Evolutionary conservation across 305 asterid genomes (phyloP).

Genomic region (Nicotiana rustica): DNA sequence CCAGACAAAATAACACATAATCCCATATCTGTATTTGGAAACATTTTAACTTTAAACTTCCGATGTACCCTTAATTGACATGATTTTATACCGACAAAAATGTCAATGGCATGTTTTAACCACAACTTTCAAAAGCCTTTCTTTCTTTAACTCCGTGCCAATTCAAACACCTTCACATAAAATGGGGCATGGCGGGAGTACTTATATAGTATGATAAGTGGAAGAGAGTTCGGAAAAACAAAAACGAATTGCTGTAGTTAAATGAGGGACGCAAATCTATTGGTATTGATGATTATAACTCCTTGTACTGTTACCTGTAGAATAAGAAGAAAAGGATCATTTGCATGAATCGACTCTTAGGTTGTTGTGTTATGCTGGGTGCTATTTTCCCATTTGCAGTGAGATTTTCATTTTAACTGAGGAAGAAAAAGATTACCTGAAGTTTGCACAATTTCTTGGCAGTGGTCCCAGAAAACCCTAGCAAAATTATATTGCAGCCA

Average conservation of each 20-base stretch:
- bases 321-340: background rate
- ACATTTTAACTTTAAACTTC: too few species aligned
- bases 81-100: too few species aligned
- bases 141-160: too few species aligned
- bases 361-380: background rate
- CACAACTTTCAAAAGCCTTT: too few species aligned
- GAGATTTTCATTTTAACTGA: background rate
- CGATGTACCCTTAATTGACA: too few species aligned
- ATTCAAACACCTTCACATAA: too few species aligned
- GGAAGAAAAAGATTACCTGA: background rate
- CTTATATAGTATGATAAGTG: background rate
- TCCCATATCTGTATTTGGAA: too few species aligned
- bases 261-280: slow-evolving; percentile 12
- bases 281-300: background rate
- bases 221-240: background rate
- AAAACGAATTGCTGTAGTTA: background rate
- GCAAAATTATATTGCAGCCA: background rate
- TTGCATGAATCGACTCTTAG: background rate
- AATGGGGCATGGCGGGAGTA: too few species aligned
- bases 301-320: background rate
- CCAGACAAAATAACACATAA: too few species aligned
- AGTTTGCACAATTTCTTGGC: background rate
- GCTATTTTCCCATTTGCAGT: background rate
- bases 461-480: background rate
- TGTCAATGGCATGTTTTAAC: too few species aligned